A percentile compares a stretch with the other conserved stretches of the same genome.
These are phyloP conservation scores for Xylaria sp. DNA, from an alignment of 2,329 filamentous ascomycete species.

Conservation along the genomic window DNA sequence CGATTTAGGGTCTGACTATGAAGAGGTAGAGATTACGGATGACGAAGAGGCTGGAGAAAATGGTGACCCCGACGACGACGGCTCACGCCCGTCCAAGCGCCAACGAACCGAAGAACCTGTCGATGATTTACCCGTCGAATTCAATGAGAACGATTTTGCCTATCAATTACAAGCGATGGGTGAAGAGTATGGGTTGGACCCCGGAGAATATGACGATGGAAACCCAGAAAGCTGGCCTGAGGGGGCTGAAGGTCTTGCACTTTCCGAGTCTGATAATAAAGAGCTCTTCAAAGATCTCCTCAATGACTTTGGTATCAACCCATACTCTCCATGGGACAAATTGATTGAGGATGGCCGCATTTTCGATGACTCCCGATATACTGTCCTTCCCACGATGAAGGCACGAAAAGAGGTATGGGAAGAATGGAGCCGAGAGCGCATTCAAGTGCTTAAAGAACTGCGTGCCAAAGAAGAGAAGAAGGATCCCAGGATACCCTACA, in stretches of 20 bases:
- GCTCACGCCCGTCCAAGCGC: conserved; percentile 60
- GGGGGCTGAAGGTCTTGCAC: conserved; percentile 73
- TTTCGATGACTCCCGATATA: conserved; percentile 87
- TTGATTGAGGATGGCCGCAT: conserved; percentile 84
- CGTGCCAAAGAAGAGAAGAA: conserved; percentile 80
- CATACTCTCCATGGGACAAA: conserved; percentile 92
- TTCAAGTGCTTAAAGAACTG: conserved; percentile 75
- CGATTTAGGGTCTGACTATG: conserved; percentile 77
- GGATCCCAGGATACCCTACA: conserved; percentile 84
- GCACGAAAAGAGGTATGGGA: conserved; percentile 84
- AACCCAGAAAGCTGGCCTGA: conserved; percentile 72
- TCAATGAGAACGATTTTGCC: conserved; percentile 93
- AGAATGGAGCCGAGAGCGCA: conserved; percentile 82
- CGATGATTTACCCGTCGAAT: conserved; percentile 71
- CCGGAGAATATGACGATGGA: conserved; percentile 78
- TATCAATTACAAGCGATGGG: conserved; percentile 92
- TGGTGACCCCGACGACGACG: conserved; percentile 58
- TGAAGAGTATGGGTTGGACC: conserved; percentile 81
- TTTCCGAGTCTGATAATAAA: conserved; percentile 80
- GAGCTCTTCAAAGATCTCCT: conserved; percentile 87
- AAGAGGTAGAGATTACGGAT: conserved; percentile 77
- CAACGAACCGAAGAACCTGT: conserved; percentile 57
- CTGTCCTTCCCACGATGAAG: conserved; percentile 82
- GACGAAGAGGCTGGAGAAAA: conserved; percentile 30
- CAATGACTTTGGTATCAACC: conserved; percentile 82